Evolutionary conservation across 202 grass and related monocot species (phyloP).

Genomic region (Panicum hallii): DNA sequence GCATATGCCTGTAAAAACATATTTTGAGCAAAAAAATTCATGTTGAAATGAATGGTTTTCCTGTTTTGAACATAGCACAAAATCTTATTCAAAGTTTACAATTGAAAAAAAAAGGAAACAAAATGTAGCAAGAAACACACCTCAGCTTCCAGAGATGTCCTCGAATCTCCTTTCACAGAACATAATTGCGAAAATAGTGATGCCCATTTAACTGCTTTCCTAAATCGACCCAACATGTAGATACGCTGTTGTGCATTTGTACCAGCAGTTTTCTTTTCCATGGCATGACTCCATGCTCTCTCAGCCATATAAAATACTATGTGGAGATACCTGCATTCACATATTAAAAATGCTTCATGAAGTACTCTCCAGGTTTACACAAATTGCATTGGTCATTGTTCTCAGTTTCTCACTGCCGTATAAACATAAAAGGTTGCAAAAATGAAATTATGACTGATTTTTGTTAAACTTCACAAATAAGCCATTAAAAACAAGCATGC

Average conservation of each 20-base stretch:
- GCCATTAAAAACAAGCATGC: not conserved
- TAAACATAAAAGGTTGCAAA: not conserved
- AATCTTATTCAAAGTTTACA: not conserved
- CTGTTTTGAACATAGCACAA: not conserved
- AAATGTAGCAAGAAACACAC: constrained; percentile 46
- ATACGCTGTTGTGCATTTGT: constrained; percentile 84
- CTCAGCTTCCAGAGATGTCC: constrained; percentile 97
- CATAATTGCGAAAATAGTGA: constrained; percentile 83
- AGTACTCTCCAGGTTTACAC: not conserved
- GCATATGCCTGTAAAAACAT: constrained; percentile 80
- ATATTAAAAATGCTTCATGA: constrained; percentile 41
- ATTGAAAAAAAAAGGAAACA: constrained; percentile 14
- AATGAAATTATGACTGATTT: constrained; percentile 13
- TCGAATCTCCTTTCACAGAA: constrained; percentile 93
- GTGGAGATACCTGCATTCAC: constrained; percentile 76
- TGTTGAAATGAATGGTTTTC: not conserved
- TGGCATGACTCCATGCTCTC: constrained; percentile 96
- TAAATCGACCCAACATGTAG: constrained; percentile 92
- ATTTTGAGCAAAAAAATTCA: constrained; percentile 17
- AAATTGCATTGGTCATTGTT: constrained; percentile 8
- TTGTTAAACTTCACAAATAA: not conserved
- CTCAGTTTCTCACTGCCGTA: not conserved
- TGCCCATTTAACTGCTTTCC: constrained; percentile 97
- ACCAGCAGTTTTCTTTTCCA: constrained; percentile 96
- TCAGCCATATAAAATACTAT: constrained; percentile 96